These are phyloP conservation scores for Exsudoporus floridanus DNA, from an alignment of 1,284 basidiomycete species.

Conservation along the genomic window DNA sequence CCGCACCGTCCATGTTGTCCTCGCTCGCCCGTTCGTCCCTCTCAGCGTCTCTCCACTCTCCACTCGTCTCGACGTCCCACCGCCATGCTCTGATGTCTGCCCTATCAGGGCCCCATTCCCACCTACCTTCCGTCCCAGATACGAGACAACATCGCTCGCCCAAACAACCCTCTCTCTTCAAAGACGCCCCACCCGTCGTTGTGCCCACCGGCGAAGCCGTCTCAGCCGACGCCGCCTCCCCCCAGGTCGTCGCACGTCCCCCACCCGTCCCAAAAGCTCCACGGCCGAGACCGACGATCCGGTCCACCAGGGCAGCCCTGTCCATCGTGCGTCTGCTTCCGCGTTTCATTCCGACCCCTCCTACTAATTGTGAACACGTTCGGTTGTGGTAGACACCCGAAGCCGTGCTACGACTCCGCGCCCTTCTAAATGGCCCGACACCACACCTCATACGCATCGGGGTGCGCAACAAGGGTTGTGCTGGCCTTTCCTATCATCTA, in stretches of 20 bases:
- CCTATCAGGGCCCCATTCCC: constrained; percentile 31
- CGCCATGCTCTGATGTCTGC: constrained; percentile 64
- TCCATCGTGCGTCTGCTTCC: constrained; percentile 61
- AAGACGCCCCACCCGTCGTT: constrained; percentile 53
- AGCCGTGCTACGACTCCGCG: constrained; percentile 73
- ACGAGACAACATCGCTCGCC: constrained; percentile 21
- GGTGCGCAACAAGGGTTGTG: constrained; percentile 98
- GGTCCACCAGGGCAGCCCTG: constrained; percentile 80
- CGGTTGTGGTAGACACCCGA: constrained; percentile 63
- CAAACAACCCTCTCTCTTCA: constrained; percentile 33
- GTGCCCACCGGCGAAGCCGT: constrained; percentile 48
- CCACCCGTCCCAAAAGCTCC: constrained; percentile 65
- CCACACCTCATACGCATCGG: constrained; percentile 94
- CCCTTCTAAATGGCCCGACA: constrained; percentile 73
- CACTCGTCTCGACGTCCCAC: constrained; percentile 27
- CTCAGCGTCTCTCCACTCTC: constrained; percentile 18
- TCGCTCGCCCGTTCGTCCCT: constrained; percentile 21
- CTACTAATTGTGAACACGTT: not conserved
- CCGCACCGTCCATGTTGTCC: constrained; percentile 27
- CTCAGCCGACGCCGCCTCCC: constrained; percentile 60
- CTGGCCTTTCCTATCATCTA: constrained; percentile 95
- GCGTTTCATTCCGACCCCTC: not conserved
- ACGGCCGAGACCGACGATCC: constrained; percentile 64
- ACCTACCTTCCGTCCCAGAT: constrained; percentile 14
- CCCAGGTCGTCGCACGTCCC: constrained; percentile 67